phyloP scores from a whole-genome alignment of 1,139 yeast genomes.

The Petasospora rhodanensis region DNA sequence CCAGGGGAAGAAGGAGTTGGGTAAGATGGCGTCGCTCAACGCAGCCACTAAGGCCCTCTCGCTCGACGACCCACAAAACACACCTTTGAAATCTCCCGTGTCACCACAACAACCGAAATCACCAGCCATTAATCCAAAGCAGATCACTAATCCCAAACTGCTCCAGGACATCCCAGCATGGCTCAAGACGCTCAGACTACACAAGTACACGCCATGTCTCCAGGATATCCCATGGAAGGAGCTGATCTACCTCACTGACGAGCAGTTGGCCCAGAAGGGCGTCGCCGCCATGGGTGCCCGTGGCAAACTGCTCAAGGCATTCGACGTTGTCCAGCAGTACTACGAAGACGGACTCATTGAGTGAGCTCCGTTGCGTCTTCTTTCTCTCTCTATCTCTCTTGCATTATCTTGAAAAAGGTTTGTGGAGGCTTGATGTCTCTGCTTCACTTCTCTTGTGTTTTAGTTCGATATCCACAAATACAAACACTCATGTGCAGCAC shows the following conservation, averaged over 20 bases:
- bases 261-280: constrained; percentile 68
- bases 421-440: too few species aligned
- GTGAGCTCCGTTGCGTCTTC: too few species aligned
- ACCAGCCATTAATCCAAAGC: constrained; percentile 54
- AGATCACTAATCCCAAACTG: constrained; percentile 58
- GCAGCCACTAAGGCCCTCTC: constrained; percentile 18
- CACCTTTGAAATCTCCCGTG: constrained; percentile 8
- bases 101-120: constrained; percentile 29
- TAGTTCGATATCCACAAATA: too few species aligned
- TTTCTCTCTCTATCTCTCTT: too few species aligned
- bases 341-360: constrained; percentile 32
- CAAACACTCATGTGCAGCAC: too few species aligned
- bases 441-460: too few species aligned
- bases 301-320: constrained; percentile 85
- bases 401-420: too few species aligned
- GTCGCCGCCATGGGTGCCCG: constrained; percentile 95
- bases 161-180: constrained; percentile 84
- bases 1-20: constrained; percentile 5
- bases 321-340: constrained; percentile 65
- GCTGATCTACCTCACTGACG: constrained; percentile 66
- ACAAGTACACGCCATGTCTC: constrained; percentile 86
- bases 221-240: constrained; percentile 76
- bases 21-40: constrained; percentile 19
- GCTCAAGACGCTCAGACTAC: constrained; percentile 84
- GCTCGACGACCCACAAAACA: constrained; percentile 5